Percentiles rank a stretch among this genome's conserved stretches.
phyloP scores from a whole-genome alignment of 129 eudicot genomes.

The Erigeron canadensis region DNA sequence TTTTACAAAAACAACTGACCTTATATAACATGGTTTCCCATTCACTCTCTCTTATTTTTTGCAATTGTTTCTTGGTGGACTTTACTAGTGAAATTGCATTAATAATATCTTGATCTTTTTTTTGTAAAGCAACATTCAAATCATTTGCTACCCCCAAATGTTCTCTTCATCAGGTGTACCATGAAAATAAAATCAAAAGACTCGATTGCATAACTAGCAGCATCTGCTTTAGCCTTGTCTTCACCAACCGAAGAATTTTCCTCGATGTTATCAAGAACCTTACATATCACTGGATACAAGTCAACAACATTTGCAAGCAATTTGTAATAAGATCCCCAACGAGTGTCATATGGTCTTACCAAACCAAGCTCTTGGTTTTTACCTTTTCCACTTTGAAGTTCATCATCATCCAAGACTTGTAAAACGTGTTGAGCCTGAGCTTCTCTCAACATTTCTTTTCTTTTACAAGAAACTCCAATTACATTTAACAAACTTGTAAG shows the following conservation, averaged over 20 bases:
- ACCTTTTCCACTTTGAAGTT: neutral
- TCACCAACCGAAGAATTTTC: neutral
- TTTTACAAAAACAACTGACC: too few relatives aligned
- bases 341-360: neutral
- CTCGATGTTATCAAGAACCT: neutral
- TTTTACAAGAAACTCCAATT: too few relatives aligned
- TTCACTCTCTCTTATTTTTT: neutral
- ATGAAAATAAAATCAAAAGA: neutral
- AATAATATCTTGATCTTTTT: conserved; percentile 5
- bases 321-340: neutral
- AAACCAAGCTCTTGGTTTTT: too few relatives aligned
- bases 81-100: neutral
- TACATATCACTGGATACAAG: neutral
- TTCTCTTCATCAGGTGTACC: neutral
- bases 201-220: neutral
- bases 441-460: neutral
- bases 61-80: neutral
- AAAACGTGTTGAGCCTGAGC: neutral
- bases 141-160: conserved; percentile 1
- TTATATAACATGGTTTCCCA: neutral
- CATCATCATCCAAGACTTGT: neutral
- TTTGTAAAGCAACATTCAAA: neutral
- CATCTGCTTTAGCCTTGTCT: neutral
- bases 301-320: neutral
- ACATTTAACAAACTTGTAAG: neutral